Percentiles rank a stretch among this genome's conserved stretches.
phyloP scores from a whole-genome alignment of 805 yeast genomes.

The Yamadazyma phyllophila region DNA sequence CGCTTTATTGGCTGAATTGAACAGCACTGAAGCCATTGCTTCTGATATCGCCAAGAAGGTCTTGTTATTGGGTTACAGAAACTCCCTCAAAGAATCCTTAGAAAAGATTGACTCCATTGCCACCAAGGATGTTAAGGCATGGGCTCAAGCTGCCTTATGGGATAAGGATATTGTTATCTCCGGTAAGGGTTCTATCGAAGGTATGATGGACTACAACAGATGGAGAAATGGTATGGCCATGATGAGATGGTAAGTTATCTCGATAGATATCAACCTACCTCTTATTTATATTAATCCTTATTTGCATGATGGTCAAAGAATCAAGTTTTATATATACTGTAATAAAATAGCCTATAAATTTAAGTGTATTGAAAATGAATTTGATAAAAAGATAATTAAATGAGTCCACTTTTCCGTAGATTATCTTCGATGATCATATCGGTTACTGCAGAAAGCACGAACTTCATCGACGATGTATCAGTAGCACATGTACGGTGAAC shows the following conservation, averaged over 20 bases:
- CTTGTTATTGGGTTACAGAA: constrained; percentile 60
- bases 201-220: constrained; percentile 78
- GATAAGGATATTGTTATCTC: constrained; percentile 81
- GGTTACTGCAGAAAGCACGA: constrained; percentile 88
- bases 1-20: constrained; percentile 50
- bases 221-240: constrained; percentile 85
- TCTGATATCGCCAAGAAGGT: constrained; percentile 58
- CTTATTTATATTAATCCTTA: constrained; percentile 2
- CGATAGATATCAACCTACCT: not conserved
- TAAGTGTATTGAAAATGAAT: not conserved
- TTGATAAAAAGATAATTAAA: constrained; percentile 30
- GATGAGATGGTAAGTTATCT: constrained; percentile 59
- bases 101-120: constrained; percentile 63
- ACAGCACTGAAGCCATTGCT: constrained; percentile 51
- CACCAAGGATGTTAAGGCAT: constrained; percentile 56
- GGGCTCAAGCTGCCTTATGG: constrained; percentile 78
- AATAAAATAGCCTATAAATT: not conserved
- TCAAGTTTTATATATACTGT: constrained; percentile 4
- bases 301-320: constrained; percentile 7
- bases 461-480: constrained; percentile 82
- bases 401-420: constrained; percentile 71
- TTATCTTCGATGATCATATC: constrained; percentile 86
- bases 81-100: constrained; percentile 57
- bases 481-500: constrained; percentile 96
- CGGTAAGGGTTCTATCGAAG: constrained; percentile 86